These are phyloP conservation scores for Nannochloris sp. DNA, from an alignment of 139 green algal species.

Conservation along the genomic window DNA sequence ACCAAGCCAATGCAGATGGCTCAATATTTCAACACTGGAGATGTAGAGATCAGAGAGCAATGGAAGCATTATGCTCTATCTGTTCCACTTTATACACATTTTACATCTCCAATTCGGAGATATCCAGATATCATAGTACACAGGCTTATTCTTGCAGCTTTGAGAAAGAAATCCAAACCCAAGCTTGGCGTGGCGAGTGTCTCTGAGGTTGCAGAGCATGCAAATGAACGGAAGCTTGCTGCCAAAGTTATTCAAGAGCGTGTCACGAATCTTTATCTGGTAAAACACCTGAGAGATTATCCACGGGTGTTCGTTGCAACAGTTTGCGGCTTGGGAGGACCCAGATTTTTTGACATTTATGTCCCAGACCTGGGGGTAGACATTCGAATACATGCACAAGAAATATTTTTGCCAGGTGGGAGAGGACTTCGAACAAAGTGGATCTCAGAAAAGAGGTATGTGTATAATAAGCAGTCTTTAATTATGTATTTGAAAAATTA, in stretches of 20 bases:
- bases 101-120: conserved; percentile 70
- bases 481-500: neutral
- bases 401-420: conserved; percentile 12
- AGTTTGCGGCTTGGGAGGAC: conserved; percentile 49
- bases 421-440: conserved; percentile 1
- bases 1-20: conserved; percentile 90
- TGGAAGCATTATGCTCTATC: conserved; percentile 18
- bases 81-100: conserved; percentile 66
- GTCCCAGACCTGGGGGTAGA: conserved; percentile 63
- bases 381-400: conserved; percentile 32
- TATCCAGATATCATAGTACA: conserved; percentile 92
- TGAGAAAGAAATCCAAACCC: conserved; percentile 27
- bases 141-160: conserved; percentile 57
- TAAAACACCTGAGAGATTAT: conserved; percentile 47
- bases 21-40: conserved; percentile 80
- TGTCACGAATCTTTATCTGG: conserved; percentile 63
- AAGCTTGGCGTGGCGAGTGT: neutral
- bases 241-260: conserved; percentile 53
- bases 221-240: conserved; percentile 71
- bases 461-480: neutral
- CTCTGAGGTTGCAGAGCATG: conserved; percentile 48
- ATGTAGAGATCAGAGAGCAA: conserved; percentile 13
- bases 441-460: neutral
- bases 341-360: conserved; percentile 68
- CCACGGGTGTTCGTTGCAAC: conserved; percentile 37